phyloP scores from a whole-genome alignment of 2,329 filamentous ascomycete genomes.

The Xylariaceae sp. region DNA sequence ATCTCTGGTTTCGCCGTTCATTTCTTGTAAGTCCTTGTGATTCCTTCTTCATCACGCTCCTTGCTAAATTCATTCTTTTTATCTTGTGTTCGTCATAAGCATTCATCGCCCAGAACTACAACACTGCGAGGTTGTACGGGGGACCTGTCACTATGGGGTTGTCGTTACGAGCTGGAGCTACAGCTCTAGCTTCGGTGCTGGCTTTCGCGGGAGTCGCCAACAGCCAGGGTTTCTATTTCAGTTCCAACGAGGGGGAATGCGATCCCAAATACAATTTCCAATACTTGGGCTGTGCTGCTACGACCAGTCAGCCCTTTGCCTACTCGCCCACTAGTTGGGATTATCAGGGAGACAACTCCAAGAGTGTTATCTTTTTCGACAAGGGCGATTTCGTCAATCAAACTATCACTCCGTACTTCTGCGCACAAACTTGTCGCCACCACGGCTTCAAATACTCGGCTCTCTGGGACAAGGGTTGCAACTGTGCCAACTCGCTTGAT shows the following conservation, averaged over 20 bases:
- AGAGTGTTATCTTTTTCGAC: conserved; percentile 18
- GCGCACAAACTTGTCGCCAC: conserved; percentile 19
- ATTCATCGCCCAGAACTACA: background rate
- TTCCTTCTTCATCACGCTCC: conserved; percentile 6
- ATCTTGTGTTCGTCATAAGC: background rate
- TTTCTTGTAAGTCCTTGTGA: background rate
- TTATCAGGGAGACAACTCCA: conserved; percentile 9
- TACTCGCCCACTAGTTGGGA: conserved; percentile 13
- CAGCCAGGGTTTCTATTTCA: conserved; percentile 3
- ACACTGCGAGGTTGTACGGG: conserved; percentile 1
- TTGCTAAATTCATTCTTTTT: conserved; percentile 8
- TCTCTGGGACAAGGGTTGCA: conserved; percentile 17
- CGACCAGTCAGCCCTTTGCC: conserved; percentile 6
- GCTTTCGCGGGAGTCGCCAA: conserved; percentile 13
- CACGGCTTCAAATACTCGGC: conserved; percentile 23
- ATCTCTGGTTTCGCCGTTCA: conserved; percentile 7
- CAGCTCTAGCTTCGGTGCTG: conserved; percentile 15
- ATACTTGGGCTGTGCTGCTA: conserved; percentile 15
- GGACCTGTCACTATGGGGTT: conserved; percentile 16
- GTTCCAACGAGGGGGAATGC: conserved; percentile 10
- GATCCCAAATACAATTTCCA: conserved; percentile 5
- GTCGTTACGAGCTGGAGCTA: conserved; percentile 10
- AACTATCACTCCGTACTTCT: conserved; percentile 22
- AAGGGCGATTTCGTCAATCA: conserved; percentile 18
- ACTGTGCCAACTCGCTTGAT: conserved; percentile 20